These are phyloP conservation scores for Ceratocystis ficicola DNA, from an alignment of 2,329 filamentous ascomycete species.

Conservation along the genomic window DNA sequence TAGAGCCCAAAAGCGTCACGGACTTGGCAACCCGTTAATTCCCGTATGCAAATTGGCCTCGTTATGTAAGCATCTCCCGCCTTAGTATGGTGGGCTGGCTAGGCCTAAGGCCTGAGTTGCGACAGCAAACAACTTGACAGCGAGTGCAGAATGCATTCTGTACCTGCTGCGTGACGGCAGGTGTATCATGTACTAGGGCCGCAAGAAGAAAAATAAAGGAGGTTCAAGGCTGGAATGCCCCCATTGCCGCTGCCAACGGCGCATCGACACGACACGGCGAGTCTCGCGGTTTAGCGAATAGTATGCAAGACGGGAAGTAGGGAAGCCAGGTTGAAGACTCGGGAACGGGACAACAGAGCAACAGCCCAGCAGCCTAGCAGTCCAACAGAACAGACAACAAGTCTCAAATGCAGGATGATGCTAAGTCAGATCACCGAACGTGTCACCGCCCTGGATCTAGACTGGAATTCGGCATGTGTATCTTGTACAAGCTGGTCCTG, in stretches of 20 bases:
- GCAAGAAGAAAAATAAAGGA: not conserved
- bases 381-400: not conserved
- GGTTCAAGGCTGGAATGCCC: not conserved
- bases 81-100: not conserved
- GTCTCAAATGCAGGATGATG: not conserved
- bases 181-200: conserved; percentile 5
- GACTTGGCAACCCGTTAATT: not conserved
- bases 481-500: not conserved
- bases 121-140: not conserved
- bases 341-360: not conserved
- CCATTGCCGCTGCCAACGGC: not conserved
- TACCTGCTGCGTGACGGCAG: not conserved
- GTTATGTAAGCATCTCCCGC: not conserved
- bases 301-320: not conserved
- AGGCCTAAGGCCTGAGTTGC: not conserved
- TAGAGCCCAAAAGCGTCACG: not conserved
- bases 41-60: not conserved
- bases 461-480: not conserved
- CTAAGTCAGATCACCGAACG: not conserved
- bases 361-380: not conserved
- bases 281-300: not conserved
- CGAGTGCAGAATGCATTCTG: not conserved
- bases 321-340: too few species aligned
- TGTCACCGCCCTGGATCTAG: not conserved
- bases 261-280: not conserved